Conservation (phyloP, 164 flowering plant species). For the Tetracentron sinense region DNA sequence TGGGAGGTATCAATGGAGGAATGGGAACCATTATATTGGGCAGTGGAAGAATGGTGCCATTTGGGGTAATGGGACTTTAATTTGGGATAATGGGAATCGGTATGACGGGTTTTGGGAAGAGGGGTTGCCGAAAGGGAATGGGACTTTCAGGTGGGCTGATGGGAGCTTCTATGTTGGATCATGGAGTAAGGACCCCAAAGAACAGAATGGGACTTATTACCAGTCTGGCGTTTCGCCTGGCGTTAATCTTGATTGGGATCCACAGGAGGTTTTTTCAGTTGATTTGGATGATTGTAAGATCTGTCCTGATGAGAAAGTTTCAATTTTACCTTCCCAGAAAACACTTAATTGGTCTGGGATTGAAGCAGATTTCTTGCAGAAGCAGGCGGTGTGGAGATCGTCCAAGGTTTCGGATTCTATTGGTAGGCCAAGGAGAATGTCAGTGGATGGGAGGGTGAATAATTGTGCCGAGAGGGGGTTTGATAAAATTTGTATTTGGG, state of each 20-base stretch:
- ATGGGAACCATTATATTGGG: slow-evolving; percentile 55
- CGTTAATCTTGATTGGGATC: slow-evolving; percentile 39
- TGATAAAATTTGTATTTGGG: background rate
- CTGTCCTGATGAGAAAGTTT: slow-evolving; percentile 29
- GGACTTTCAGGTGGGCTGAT: slow-evolving; percentile 54
- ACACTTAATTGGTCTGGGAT: slow-evolving; percentile 30
- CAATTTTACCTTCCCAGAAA: slow-evolving; percentile 49
- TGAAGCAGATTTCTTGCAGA: slow-evolving; percentile 19
- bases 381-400: slow-evolving; percentile 12
- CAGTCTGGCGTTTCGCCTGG: slow-evolving; percentile 30
- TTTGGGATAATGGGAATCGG: slow-evolving; percentile 58
- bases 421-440: slow-evolving; percentile 24
- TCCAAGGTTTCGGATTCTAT: slow-evolving; percentile 4
- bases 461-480: slow-evolving; percentile 4
- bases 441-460: slow-evolving; percentile 38
- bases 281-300: slow-evolving; percentile 36
- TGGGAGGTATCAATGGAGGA: slow-evolving; percentile 69
- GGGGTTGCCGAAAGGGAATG: slow-evolving; percentile 63
- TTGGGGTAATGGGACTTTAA: slow-evolving; percentile 50
- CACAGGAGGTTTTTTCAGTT: slow-evolving; percentile 30
- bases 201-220: slow-evolving; percentile 63
- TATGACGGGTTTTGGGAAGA: slow-evolving; percentile 73
- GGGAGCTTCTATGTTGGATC: slow-evolving; percentile 69
- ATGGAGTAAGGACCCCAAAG: slow-evolving; percentile 60
- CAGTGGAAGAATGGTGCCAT: slow-evolving; percentile 57